Percentiles rank a stretch among this genome's conserved stretches.
Evolutionary conservation across 306 rosid species (phyloP).

Genomic region (Fragaria nilgerrensis): DNA sequence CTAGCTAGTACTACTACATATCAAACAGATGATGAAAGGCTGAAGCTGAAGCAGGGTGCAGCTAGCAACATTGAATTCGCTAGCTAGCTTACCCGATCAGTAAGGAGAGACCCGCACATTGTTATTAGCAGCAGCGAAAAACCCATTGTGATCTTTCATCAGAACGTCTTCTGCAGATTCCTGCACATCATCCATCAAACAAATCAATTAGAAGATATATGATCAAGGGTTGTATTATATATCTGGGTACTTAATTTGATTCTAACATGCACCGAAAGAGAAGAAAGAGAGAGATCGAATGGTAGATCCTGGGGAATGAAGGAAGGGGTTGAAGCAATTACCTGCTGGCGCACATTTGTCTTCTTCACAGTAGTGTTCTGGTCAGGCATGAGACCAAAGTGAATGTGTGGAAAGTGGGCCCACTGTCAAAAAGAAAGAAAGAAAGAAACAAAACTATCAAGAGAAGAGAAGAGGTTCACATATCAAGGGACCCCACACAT

Average conservation of each 20-base stretch:
- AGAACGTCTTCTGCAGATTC: constrained; percentile 42
- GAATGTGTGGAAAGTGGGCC: constrained; percentile 65
- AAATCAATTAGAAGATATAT: background rate
- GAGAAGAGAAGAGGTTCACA: constrained; percentile 10
- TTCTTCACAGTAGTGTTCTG: constrained; percentile 44
- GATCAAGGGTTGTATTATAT: background rate
- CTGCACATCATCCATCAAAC: constrained; percentile 15
- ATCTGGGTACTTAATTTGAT: background rate
- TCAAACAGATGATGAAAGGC: background rate
- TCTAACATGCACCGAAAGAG: background rate
- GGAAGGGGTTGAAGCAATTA: background rate
- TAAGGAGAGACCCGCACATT: constrained; percentile 44
- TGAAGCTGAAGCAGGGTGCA: background rate
- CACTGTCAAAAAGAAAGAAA: constrained; percentile 35
- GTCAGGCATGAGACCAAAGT: constrained; percentile 63
- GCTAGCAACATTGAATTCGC: background rate
- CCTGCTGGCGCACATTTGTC: constrained; percentile 58
- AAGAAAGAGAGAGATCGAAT: background rate
- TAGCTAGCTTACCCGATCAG: background rate
- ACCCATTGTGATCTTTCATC: constrained; percentile 46
- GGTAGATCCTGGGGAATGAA: background rate
- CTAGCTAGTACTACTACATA: background rate
- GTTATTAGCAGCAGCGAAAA: constrained; percentile 39
- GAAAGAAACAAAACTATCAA: background rate
- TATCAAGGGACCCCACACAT: constrained; percentile 6